Base-by-base conservation (phyloP, 73 alveolate genomes). In the Paramecium biaurelia region DNA sequence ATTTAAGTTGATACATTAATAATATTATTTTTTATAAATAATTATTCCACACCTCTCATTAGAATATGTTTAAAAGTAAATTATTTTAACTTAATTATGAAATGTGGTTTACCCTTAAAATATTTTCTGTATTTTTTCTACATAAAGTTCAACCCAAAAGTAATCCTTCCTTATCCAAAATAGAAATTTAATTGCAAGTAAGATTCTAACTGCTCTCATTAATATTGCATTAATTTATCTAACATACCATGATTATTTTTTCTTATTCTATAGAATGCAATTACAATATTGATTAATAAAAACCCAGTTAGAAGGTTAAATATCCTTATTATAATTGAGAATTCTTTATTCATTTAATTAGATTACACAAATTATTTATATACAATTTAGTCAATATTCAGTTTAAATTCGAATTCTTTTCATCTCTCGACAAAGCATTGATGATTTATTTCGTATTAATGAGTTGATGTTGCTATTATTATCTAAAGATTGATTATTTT, bases 1-100 rank as follows among this genome's bases (percentile, higher is more conserved):
- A 79, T 43, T 47, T 79, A 23, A 79, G 90, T 47, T 79, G 90
- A 72, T 35, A 72, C 0, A 72, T 34, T 35, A 72, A 35, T 72
- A 72, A 35, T 7, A 10, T 35, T 72, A 67, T 67, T 67, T 74
- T 68, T 30, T 38, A 74, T 11, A 74, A 28, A 74, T 32, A 30
- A 74, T 30, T 43, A 35, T 30, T 74, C n/a, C n/a, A 53, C 15
- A 18, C 21, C 21, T 18, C 18, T 53, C 26, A 30, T 38, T 18
- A 1, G 12, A 56, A 21, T 21, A 68, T 24, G 1, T 1, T 68
- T 35, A 8, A 1, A 23, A 4, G 2, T 32, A 23, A 4, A 7
- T 28, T 21, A 24, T 24, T 32, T n/a, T 38, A 38, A 12, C 47
- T n/a, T n/a, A n/a, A n/a, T n/a, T n/a, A n/a, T n/a, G n/a, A n/a